Percentiles rank a stretch among this genome's conserved stretches.
Evolutionary conservation across 495 filamentous ascomycete genomes (phyloP).

Genomic region (Bacidia rubella): DNA sequence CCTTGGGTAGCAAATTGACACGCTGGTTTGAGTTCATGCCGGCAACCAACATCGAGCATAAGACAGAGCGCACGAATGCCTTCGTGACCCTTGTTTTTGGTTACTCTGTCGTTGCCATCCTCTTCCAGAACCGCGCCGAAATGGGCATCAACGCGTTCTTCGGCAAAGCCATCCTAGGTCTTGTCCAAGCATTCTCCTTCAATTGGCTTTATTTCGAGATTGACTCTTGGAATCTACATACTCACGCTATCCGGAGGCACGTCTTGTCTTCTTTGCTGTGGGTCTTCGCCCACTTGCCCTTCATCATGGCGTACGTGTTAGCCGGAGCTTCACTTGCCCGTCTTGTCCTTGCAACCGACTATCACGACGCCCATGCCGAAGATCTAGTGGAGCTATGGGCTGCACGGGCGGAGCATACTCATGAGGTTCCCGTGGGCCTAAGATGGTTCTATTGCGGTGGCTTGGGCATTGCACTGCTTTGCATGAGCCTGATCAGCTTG

Average conservation of each 20-base stretch:
- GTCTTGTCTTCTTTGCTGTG: constrained; percentile 25
- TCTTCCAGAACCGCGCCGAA: constrained; percentile 37
- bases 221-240: constrained; percentile 38
- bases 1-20: constrained; percentile 10
- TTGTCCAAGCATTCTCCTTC: constrained; percentile 41
- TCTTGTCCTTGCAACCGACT: constrained; percentile 41
- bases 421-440: constrained; percentile 31
- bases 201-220: constrained; percentile 55
- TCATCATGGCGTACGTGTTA: constrained; percentile 45
- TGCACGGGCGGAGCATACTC: constrained; percentile 23
- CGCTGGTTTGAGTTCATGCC: constrained; percentile 42
- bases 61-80: constrained; percentile 42
- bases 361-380: constrained; percentile 25
- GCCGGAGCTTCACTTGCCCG: constrained; percentile 36
- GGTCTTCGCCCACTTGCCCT: constrained; percentile 34
- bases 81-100: constrained; percentile 49
- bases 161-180: constrained; percentile 3
- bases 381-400: constrained; percentile 33
- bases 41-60: constrained; percentile 48
- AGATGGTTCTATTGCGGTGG: constrained; percentile 48
- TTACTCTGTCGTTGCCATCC: constrained; percentile 41
- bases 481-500: constrained; percentile 35
- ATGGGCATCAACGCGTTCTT: constrained; percentile 36
- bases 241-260: constrained; percentile 42
- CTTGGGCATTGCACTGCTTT: constrained; percentile 35